A percentile compares a stretch with the other conserved stretches of the same genome.
Evolutionary conservation across 352 stramenopile species (phyloP).

Genomic region (Phytophthora hybrid): DNA sequence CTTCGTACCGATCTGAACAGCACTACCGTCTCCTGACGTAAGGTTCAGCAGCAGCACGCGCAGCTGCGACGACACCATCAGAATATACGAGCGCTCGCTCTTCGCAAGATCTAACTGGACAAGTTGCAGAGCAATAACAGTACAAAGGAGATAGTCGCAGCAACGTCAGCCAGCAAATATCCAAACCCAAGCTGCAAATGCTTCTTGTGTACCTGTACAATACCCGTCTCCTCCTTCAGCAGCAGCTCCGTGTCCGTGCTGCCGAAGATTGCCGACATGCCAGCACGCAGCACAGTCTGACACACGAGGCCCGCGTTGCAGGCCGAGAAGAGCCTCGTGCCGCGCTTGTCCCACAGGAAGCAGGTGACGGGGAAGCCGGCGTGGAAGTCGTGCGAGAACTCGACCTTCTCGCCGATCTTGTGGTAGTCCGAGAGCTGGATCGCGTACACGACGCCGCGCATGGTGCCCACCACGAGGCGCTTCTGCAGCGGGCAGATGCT

Average conservation of each 20-base stretch:
- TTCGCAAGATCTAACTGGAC: conserved; percentile 71
- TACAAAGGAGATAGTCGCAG: conserved; percentile 4
- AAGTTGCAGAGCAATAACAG: not conserved
- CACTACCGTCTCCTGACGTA: conserved; percentile 69
- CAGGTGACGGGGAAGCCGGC: conserved; percentile 79
- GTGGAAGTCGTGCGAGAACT: conserved; percentile 91
- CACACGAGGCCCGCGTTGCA: conserved; percentile 83
- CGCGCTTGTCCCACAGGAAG: conserved; percentile 82
- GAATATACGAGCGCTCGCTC: conserved; percentile 60
- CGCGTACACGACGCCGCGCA: conserved; percentile 81
- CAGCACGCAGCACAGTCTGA: conserved; percentile 78
- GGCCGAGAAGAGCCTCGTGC: conserved; percentile 79
- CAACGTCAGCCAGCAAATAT: conserved; percentile 6
- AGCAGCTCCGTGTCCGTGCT: conserved; percentile 84
- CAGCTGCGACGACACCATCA: conserved; percentile 88
- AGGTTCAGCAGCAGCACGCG: conserved; percentile 85
- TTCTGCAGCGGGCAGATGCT: conserved; percentile 87
- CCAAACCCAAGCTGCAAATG: not conserved
- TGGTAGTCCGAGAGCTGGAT: conserved; percentile 87
- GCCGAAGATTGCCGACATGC: conserved; percentile 87
- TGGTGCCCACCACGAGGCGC: conserved; percentile 81
- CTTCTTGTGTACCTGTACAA: conserved; percentile 67
- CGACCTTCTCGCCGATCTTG: conserved; percentile 88
- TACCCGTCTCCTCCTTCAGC: conserved; percentile 87
- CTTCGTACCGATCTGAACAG: conserved; percentile 87